Conservation (phyloP, 1,284 basidiomycete species). For the Trichosporon inkin region DNA sequence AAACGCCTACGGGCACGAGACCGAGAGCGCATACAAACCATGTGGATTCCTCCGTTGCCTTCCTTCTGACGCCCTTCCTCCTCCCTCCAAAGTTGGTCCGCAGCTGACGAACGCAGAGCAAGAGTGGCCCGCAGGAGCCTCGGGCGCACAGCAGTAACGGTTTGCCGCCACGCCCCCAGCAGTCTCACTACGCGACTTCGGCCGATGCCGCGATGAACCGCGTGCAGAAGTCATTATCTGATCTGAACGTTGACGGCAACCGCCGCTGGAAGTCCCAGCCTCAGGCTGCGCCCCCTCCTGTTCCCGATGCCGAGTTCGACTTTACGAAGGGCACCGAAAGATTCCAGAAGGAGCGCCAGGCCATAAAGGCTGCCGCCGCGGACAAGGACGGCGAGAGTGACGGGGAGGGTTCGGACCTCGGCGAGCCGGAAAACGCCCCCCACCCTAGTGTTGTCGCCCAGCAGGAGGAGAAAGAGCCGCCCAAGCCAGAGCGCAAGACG, state of each 20-base stretch:
- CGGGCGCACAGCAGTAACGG: background rate
- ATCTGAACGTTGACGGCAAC: conserved; percentile 28
- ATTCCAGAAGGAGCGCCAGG: conserved; percentile 39
- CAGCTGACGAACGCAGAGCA: conserved; percentile 16
- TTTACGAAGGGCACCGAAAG: conserved; percentile 38
- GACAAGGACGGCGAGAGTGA: conserved; percentile 7
- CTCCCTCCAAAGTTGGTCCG: background rate
- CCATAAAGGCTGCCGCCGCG: conserved; percentile 20
- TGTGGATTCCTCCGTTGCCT: conserved; percentile 51
- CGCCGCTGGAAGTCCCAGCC: conserved; percentile 21
- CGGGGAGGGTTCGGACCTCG: conserved; percentile 17
- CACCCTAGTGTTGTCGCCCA: conserved; percentile 32
- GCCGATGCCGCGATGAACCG: conserved; percentile 39
- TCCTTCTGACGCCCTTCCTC: conserved; percentile 41
- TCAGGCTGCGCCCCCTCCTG: conserved; percentile 27
- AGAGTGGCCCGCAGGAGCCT: conserved; percentile 9
- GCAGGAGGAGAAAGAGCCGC: conserved; percentile 4
- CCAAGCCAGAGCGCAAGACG: conserved; percentile 10
- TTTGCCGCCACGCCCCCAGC: background rate
- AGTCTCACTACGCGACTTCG: conserved; percentile 24
- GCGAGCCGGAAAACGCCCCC: conserved; percentile 30
- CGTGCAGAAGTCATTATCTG: conserved; percentile 41
- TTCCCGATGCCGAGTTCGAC: conserved; percentile 47
- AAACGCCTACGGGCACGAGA: conserved; percentile 36
- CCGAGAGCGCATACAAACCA: conserved; percentile 49